A percentile compares a stretch with the other conserved stretches of the same genome.
phyloP scores from a whole-genome alignment of 2,329 filamentous ascomycete genomes.

The Aspergillus proliferans region DNA sequence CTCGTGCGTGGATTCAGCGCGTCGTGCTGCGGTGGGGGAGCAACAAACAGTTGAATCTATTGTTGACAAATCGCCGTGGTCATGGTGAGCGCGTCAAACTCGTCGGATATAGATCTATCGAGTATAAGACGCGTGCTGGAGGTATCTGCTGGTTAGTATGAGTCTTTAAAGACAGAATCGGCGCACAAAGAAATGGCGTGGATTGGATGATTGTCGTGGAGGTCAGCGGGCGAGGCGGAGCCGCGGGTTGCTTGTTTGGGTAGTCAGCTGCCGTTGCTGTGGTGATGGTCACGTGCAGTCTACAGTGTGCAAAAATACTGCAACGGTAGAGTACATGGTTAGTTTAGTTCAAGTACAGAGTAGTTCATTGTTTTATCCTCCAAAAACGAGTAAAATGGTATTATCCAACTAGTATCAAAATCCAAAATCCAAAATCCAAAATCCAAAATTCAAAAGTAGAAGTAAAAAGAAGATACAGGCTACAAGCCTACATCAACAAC shows the following conservation, averaged over 20 bases:
- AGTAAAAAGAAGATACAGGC: background rate
- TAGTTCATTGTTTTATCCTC: background rate
- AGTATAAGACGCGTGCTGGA: background rate
- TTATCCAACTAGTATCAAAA: background rate
- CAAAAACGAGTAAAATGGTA: background rate
- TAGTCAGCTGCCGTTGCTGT: constrained; percentile 8
- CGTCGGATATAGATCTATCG: background rate
- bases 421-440: background rate
- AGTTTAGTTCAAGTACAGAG: background rate
- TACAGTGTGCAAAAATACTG: background rate
- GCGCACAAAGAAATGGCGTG: background rate
- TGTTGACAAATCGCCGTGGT: background rate
- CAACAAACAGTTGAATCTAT: background rate
- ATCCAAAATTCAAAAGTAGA: background rate
- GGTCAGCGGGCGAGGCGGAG: constrained; percentile 1
- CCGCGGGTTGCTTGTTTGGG: constrained; percentile 6
- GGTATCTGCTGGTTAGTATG: background rate
- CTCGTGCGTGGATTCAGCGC: background rate
- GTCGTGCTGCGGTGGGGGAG: background rate
- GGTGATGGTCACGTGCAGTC: constrained; percentile 6
- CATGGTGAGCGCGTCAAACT: constrained; percentile 1
- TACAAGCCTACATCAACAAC: background rate
- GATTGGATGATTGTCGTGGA: constrained; percentile 2
- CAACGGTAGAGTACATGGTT: background rate
- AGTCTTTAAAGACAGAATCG: no score